Conservation (phyloP, 805 yeast species). For the Candida takata region DNA sequence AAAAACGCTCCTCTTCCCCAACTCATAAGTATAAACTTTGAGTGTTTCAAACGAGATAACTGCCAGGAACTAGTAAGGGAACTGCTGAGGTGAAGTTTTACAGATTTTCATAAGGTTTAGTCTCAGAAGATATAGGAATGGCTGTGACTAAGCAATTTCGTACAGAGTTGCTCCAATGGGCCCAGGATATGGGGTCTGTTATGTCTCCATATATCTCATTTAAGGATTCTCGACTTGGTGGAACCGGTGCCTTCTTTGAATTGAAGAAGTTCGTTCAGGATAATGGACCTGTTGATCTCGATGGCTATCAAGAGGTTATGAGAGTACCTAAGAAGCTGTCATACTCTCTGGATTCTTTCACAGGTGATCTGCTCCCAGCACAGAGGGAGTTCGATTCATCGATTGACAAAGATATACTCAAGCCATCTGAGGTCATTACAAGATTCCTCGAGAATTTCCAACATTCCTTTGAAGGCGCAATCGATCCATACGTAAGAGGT, state of each 20-base stretch:
- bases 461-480: conserved; percentile 12
- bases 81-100: no score
- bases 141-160: conserved; percentile 4
- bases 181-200: conserved; percentile 4
- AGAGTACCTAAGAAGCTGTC: conserved; percentile 30
- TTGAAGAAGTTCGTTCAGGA: not conserved
- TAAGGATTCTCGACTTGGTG: conserved; percentile 25
- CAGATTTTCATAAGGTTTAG: no score
- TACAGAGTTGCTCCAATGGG: conserved; percentile 15
- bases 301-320: conserved; percentile 27
- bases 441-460: conserved; percentile 17
- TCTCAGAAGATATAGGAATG: no score
- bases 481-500: conserved; percentile 18
- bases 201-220: conserved; percentile 12
- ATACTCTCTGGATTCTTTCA: conserved; percentile 28
- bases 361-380: conserved; percentile 11
- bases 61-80: no score
- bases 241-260: conserved; percentile 31
- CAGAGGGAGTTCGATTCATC: conserved; percentile 14
- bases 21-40: no score
- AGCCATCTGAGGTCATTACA: conserved; percentile 14
- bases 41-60: no score
- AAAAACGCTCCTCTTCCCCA: no score
- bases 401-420: conserved; percentile 6
- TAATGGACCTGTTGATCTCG: conserved; percentile 2